These are phyloP conservation scores for Euphorbia pulcherrima DNA, from an alignment of 345 rosid genomes.

Conservation along the genomic window DNA sequence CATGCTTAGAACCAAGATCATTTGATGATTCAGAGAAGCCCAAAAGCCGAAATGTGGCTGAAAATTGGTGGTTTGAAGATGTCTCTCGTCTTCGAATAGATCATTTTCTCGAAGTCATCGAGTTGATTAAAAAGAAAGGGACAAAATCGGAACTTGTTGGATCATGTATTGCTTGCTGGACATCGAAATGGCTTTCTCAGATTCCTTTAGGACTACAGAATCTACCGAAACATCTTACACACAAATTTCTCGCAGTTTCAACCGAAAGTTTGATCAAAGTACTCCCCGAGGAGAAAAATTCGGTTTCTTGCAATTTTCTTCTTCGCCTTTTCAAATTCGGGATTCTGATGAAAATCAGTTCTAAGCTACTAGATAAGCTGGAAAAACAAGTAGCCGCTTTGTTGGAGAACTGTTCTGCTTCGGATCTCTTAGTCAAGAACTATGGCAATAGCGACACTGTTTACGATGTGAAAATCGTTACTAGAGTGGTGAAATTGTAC, in stretches of 20 bases:
- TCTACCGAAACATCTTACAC: slow-evolving; percentile 25
- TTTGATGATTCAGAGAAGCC: slow-evolving; percentile 14
- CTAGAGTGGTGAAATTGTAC: slow-evolving; percentile 39
- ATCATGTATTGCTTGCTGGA: slow-evolving; percentile 47
- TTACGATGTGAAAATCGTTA: slow-evolving; percentile 33
- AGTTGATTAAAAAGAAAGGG: slow-evolving; percentile 37
- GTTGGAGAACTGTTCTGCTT: slow-evolving; percentile 40
- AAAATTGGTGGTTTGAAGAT: slow-evolving; percentile 57
- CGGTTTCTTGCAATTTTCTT: slow-evolving; percentile 50
- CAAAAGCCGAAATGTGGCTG: slow-evolving; percentile 12
- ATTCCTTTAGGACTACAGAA: slow-evolving; percentile 26
- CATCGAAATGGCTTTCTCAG: slow-evolving; percentile 42
- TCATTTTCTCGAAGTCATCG: slow-evolving; percentile 49
- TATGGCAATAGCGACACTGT: slow-evolving; percentile 21
- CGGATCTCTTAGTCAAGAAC: slow-evolving; percentile 47
- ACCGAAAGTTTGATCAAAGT: slow-evolving; percentile 40
- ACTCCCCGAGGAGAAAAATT: slow-evolving; percentile 41
- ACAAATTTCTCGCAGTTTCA: slow-evolving; percentile 28
- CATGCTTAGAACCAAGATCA: slow-evolving; percentile 25
- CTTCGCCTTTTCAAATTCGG: slow-evolving; percentile 51
- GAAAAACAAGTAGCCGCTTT: slow-evolving; percentile 34
- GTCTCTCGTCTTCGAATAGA: slow-evolving; percentile 50
- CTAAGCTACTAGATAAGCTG: slow-evolving; percentile 20
- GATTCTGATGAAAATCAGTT: slow-evolving; percentile 23
- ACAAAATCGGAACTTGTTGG: slow-evolving; percentile 40